Percentiles rank a stretch among this genome's conserved stretches.
These are phyloP conservation scores for Yarrowia sp. DNA, from an alignment of 805 yeast genomes.

Conservation along the genomic window DNA sequence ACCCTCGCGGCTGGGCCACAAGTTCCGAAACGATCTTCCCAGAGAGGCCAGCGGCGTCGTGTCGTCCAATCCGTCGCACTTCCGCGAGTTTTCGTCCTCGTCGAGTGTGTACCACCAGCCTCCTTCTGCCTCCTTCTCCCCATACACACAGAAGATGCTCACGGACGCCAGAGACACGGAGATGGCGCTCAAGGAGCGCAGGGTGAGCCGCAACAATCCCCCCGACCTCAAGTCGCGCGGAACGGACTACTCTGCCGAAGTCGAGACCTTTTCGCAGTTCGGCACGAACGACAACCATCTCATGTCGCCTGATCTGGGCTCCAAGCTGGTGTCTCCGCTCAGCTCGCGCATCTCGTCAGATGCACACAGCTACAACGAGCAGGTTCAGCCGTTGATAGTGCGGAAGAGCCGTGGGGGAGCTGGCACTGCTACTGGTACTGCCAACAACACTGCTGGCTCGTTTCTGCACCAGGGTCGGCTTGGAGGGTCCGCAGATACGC, in stretches of 20 bases:
- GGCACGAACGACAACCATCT: background rate
- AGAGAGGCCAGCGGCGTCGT: background rate
- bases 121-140: background rate
- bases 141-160: background rate
- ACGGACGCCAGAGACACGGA: background rate
- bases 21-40: background rate
- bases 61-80: background rate
- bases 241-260: slow-evolving; percentile 11
- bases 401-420: background rate
- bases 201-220: background rate
- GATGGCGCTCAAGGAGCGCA: background rate
- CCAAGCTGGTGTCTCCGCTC: background rate
- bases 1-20: background rate
- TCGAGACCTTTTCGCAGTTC: background rate
- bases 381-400: background rate
- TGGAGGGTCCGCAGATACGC: background rate
- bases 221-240: background rate
- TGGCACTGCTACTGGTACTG: background rate
- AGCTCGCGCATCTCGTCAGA: background rate
- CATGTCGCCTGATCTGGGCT: slow-evolving; percentile 13
- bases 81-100: background rate
- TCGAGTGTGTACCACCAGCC: background rate
- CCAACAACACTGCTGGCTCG: background rate
- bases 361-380: background rate
- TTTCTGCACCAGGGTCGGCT: background rate